phyloP scores from a whole-genome alignment of 345 rosid species.

The Reutealis trisperma region DNA sequence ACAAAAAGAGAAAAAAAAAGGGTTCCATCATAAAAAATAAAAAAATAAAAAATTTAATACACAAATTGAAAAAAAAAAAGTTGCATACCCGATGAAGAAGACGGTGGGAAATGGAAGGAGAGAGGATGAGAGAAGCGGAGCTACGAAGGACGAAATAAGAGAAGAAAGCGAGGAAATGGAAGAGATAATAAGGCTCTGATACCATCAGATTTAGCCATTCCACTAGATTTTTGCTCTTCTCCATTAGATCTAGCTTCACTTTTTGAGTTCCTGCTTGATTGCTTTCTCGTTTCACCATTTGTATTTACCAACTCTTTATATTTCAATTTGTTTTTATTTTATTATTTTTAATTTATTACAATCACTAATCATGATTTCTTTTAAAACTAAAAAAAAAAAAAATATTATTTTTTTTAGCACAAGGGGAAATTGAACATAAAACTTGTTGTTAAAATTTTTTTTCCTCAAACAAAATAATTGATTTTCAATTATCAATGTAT shows the following conservation, averaged over 20 bases:
- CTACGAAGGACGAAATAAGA: constrained; percentile 66
- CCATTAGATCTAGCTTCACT: not conserved
- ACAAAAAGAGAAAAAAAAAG: constrained; percentile 9
- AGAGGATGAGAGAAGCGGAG: constrained; percentile 46
- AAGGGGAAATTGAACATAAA: no score
- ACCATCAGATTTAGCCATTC: constrained; percentile 51
- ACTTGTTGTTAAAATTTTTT: no score
- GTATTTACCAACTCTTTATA: no score
- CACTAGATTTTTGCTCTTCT: constrained; percentile 31
- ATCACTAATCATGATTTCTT: no score
- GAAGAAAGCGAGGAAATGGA: constrained; percentile 74
- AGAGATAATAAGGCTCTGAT: constrained; percentile 70
- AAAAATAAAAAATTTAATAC: not conserved
- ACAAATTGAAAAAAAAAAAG: not conserved
- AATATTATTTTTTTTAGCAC: no score
- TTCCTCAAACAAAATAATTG: no score
- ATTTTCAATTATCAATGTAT: no score
- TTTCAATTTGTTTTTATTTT: no score
- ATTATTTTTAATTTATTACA: no score
- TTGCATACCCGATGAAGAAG: constrained; percentile 51
- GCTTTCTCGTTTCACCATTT: no score
- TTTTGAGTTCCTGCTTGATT: not conserved
- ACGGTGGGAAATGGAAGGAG: constrained; percentile 43
- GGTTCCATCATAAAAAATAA: not conserved
- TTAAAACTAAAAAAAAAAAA: no score